These are phyloP conservation scores for Knoxia roxburghii DNA, from an alignment of 257 asterid species.

Conservation along the genomic window DNA sequence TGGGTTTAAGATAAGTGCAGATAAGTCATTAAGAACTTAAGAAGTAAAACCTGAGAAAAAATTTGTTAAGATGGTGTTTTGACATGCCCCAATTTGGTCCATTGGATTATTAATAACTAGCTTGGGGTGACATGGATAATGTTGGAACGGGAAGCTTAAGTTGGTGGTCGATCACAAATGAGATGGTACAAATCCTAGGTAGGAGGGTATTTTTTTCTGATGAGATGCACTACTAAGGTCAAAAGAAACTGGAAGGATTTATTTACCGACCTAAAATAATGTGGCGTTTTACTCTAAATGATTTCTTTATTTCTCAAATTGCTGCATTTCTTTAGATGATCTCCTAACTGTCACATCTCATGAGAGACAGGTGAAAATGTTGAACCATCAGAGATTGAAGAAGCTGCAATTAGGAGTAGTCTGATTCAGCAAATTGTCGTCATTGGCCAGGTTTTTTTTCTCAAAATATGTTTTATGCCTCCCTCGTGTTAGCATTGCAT, in stretches of 20 bases:
- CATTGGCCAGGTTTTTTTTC: conserved; percentile 69
- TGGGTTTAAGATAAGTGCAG: neutral
- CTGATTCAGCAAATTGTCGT: conserved; percentile 81
- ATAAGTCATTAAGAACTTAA: neutral
- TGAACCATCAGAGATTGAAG: conserved; percentile 92
- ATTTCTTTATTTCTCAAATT: neutral
- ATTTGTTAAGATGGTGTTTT: neutral
- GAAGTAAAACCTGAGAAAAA: neutral
- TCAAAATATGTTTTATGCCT: neutral
- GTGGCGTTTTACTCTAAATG: neutral
- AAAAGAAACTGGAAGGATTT: neutral
- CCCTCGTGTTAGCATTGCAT: conserved; percentile 5
- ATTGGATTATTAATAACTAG: conserved; percentile 3
- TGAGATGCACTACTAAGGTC: neutral
- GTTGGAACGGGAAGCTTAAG: neutral
- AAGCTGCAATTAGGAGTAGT: conserved; percentile 79
- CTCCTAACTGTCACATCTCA: conserved; percentile 1
- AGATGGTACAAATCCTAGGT: neutral
- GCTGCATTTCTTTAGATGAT: neutral
- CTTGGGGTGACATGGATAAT: neutral
- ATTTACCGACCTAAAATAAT: neutral
- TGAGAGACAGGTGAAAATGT: conserved; percentile 71
- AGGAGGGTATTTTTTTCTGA: too few relatives aligned
- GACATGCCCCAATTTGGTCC: neutral
- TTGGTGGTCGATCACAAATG: neutral